Base-by-base conservation (phyloP, 2,329 filamentous ascomycete species). In the Aspergillus glaucus region DNA sequence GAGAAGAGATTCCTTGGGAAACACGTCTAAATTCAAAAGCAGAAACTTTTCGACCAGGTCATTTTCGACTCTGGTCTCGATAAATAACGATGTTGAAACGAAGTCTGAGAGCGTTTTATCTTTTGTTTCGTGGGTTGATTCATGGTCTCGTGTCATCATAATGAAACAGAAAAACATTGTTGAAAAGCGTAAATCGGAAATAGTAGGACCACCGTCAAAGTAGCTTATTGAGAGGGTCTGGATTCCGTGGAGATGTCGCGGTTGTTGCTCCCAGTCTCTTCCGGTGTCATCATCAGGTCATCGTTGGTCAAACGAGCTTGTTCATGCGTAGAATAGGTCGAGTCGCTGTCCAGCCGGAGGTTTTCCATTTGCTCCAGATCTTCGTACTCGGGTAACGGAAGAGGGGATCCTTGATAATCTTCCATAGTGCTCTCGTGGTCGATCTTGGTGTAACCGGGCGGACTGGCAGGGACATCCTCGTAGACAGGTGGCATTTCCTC, bases 401-500 rank as follows among this genome's bases (percentile, higher is more conserved):
- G 57, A 2, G 67, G 65, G 10, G 73, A 70, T 10, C 73, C 74
- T 34, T 64, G 53, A 54, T 78, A 77, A 46, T 77, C 71, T 48
- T 73, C 67, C 49, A 78, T 71, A 6, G 67, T 58, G 52, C 69
- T 68, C 56, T 76, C 53, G 17, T 61, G 63, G 46, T 68, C 64
- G 10, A 67, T 58, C 50, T 62, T 67, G 17, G 64, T 73, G 69
- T 91, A 91, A 5, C 76, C 78, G 0, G 92, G 92, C 44, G 92
- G 92, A 60, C 86, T 89, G 2, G 83, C 85, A 1, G 92, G 91
- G 39, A 97, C 90, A 64, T 97, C 89, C 69, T 93, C 86, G 71
- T 98, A 98, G 57, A 94, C 81, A 1, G 92, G 92, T 10, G 92
- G 92, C 62, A 88, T 84, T 74, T 98, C 92, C 70, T 96, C 92